phyloP scores from a whole-genome alignment of 768 basidiomycete genomes.

The Tremella fuciformis region DNA sequence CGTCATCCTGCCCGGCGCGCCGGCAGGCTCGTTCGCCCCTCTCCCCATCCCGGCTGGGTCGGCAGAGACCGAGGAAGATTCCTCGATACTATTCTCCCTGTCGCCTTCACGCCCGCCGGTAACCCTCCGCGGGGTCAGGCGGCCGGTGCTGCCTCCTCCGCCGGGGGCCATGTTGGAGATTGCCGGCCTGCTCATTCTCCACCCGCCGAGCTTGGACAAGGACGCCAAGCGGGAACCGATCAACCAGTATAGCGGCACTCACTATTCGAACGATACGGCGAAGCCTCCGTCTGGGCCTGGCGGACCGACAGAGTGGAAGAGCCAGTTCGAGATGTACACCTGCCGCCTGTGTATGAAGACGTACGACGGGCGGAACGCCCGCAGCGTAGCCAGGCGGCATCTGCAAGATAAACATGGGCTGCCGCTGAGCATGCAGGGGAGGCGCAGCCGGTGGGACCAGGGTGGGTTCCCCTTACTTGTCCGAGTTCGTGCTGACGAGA shows the following conservation, averaged over 20 bases:
- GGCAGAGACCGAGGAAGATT: too few relatives aligned
- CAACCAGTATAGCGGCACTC: slow-evolving; percentile 17
- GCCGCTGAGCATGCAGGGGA: slow-evolving; percentile 51
- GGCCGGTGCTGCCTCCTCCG: slow-evolving; percentile 26
- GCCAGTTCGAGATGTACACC: slow-evolving; percentile 43
- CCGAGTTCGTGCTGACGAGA: slow-evolving; percentile 7
- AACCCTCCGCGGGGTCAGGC: not conserved
- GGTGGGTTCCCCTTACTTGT: slow-evolving; percentile 41
- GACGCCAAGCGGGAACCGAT: not conserved
- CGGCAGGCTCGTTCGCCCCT: too few relatives aligned
- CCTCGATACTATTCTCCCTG: not conserved
- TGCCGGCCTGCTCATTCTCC: slow-evolving; percentile 37
- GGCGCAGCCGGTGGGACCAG: slow-evolving; percentile 54
- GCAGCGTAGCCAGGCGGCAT: slow-evolving; percentile 54
- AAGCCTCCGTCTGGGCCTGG: not conserved
- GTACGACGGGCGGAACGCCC: slow-evolving; percentile 54
- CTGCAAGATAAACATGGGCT: slow-evolving; percentile 55
- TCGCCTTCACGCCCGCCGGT: not conserved
- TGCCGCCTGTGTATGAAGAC: slow-evolving; percentile 52
- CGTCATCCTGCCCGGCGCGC: too few relatives aligned
- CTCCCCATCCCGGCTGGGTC: too few relatives aligned
- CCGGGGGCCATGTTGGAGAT: slow-evolving; percentile 29
- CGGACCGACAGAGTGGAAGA: slow-evolving; percentile 8
- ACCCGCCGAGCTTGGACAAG: slow-evolving; percentile 18
- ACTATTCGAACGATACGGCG: not conserved